A percentile compares a stretch with the other conserved stretches of the same genome.
Conservation (phyloP, 2,329 filamentous ascomycete genomes). For the Lachnellula arida region DNA sequence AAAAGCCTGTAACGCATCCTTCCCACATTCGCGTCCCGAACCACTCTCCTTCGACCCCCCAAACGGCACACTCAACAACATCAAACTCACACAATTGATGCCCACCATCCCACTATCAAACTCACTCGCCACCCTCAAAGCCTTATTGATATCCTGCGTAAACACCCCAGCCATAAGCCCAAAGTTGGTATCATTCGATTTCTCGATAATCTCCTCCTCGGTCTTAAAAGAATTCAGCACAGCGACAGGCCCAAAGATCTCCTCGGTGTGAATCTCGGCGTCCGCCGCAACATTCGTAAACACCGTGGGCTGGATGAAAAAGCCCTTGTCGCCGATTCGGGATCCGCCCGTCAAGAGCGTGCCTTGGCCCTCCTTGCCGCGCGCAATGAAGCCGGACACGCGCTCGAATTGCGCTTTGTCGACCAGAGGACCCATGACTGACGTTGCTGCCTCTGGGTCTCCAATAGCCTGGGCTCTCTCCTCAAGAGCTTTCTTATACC, state of each 20-base stretch:
- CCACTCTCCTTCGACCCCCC: conserved; percentile 25
- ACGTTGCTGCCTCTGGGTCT: conserved; percentile 53
- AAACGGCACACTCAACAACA: conserved; percentile 20
- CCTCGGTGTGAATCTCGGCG: conserved; percentile 17
- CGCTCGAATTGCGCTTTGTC: conserved; percentile 33
- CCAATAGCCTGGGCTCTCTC: conserved; percentile 51
- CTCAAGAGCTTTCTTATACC: conserved; percentile 56
- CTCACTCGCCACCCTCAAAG: conserved; percentile 36
- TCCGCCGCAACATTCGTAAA: conserved; percentile 38
- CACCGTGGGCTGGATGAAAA: conserved; percentile 22
- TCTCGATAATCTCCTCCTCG: conserved; percentile 48
- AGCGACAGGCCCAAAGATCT: conserved; percentile 51
- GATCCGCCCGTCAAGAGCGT: conserved; percentile 24
- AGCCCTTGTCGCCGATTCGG: conserved; percentile 5
- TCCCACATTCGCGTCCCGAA: conserved; percentile 34
- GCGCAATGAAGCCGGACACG: conserved; percentile 19
- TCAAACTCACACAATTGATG: conserved; percentile 39
- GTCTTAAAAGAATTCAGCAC: conserved; percentile 53
- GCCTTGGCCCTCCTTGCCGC: conserved; percentile 13
- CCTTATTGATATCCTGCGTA: conserved; percentile 42
- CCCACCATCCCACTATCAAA: conserved; percentile 52
- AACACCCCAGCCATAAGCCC: conserved; percentile 51
- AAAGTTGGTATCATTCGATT: conserved; percentile 53
- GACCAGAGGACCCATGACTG: conserved; percentile 54
- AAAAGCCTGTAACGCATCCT: conserved; percentile 15